Percentiles rank a stretch among this genome's conserved stretches.
These are phyloP conservation scores for Oryza australiensis DNA, from an alignment of 176 grass and related monocot species.

Conservation along the genomic window DNA sequence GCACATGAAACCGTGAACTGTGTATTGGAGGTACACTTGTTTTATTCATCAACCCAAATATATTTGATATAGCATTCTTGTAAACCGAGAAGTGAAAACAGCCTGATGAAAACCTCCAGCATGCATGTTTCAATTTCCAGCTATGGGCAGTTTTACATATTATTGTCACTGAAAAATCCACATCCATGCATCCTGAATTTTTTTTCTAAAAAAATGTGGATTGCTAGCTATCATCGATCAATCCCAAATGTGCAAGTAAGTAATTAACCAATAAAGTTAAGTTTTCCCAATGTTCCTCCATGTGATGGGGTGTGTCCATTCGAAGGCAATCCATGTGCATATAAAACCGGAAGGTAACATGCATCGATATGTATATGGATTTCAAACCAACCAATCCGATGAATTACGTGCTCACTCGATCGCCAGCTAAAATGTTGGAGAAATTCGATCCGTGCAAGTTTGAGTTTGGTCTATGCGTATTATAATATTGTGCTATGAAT, in stretches of 20 bases:
- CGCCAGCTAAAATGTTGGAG: not conserved
- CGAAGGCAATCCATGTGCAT: conserved; percentile 16
- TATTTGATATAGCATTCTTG: too few relatives aligned
- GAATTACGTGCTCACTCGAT: not conserved
- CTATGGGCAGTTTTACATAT: too few relatives aligned
- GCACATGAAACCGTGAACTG: too few relatives aligned
- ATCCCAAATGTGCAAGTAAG: not conserved
- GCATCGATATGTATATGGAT: not conserved
- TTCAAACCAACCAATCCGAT: not conserved
- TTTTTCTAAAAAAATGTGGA: not conserved
- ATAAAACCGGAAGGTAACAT: not conserved
- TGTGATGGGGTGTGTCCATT: not conserved
- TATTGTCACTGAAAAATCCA: too few relatives aligned
- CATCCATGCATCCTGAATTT: not conserved
- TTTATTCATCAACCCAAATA: too few relatives aligned
- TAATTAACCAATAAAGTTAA: not conserved
- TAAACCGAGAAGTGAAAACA: too few relatives aligned
- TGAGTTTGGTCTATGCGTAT: not conserved
- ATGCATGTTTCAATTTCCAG: not conserved
- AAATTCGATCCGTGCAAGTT: conserved; percentile 12
- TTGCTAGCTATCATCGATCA: not conserved
- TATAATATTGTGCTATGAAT: not conserved
- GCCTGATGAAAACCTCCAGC: too few relatives aligned
- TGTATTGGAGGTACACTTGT: too few relatives aligned
- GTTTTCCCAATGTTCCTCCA: not conserved